phyloP scores from a whole-genome alignment of 169 alveolate genomes.

The Perkinsus marinus region DNA sequence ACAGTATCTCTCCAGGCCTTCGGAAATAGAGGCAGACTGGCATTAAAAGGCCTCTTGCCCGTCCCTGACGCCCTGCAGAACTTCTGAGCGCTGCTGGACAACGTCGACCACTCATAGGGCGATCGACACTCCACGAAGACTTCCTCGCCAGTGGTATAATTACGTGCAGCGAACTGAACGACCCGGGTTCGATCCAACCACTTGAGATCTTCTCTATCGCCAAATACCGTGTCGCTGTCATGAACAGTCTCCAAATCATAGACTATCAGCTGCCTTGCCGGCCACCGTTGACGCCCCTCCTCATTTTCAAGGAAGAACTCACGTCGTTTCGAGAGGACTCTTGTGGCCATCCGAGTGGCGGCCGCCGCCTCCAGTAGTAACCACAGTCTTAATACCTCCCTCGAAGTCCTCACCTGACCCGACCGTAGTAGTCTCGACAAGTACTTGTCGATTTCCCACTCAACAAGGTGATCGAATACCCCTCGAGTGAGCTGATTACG shows the following conservation, averaged over 20 bases:
- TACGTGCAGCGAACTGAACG: neutral
- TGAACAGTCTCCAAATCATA: neutral
- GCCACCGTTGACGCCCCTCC: neutral
- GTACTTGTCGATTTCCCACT: neutral
- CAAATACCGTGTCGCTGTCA: neutral
- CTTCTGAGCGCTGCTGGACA: neutral
- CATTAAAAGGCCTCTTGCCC: neutral
- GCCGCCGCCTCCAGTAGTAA: neutral
- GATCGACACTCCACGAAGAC: neutral
- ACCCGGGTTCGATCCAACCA: neutral
- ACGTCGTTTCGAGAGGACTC: neutral
- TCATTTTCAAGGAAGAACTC: neutral
- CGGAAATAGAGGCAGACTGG: neutral
- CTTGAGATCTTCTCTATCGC: neutral
- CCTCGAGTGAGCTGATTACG: neutral
- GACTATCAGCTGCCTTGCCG: neutral
- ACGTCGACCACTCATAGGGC: neutral
- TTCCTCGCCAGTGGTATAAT: neutral
- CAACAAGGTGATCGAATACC: neutral
- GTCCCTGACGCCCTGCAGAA: neutral
- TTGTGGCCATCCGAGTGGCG: neutral
- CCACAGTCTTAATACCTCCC: neutral
- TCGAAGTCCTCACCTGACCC: neutral
- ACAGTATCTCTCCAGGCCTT: neutral
- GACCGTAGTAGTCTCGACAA: neutral